These are phyloP conservation scores for Beauveria asiatica DNA, from an alignment of 2,329 filamentous ascomycete species.

Conservation along the genomic window DNA sequence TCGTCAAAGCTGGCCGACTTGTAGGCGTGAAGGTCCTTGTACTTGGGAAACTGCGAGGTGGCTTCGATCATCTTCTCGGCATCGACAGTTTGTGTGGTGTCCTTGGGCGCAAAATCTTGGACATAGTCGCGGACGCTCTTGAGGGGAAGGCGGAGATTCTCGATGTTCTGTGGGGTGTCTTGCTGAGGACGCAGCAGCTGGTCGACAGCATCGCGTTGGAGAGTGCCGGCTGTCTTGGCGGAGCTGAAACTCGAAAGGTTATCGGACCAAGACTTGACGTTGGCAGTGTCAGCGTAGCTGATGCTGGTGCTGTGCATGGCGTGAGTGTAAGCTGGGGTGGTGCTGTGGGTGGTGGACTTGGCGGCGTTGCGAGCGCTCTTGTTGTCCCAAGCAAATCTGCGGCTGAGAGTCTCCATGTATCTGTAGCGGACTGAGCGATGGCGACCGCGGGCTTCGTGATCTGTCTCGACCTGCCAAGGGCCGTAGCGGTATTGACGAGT, in stretches of 20 bases:
- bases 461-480: slow-evolving; percentile 20
- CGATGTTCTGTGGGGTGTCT: slow-evolving; percentile 15
- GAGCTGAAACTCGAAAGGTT: slow-evolving; percentile 29
- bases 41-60: slow-evolving; percentile 20
- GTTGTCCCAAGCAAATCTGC: slow-evolving; percentile 39
- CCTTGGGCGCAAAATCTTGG: slow-evolving; percentile 15
- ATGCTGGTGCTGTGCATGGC: slow-evolving; percentile 26
- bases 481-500: slow-evolving; percentile 9
- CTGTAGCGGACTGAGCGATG: slow-evolving; percentile 35
- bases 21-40: slow-evolving; percentile 29
- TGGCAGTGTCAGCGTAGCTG: slow-evolving; percentile 28
- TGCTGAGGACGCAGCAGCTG: slow-evolving; percentile 31
- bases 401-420: slow-evolving; percentile 36
- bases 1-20: slow-evolving; percentile 22
- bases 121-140: slow-evolving; percentile 28
- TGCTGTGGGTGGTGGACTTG: slow-evolving; percentile 17
- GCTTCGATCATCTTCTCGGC: slow-evolving; percentile 19
- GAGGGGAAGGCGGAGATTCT: slow-evolving; percentile 24
- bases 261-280: slow-evolving; percentile 27
- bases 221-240: slow-evolving; percentile 35
- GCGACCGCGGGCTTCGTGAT: slow-evolving; percentile 36
- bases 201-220: slow-evolving; percentile 36
- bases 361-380: slow-evolving; percentile 18
- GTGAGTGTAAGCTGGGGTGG: slow-evolving; percentile 13
- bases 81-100: slow-evolving; percentile 9